A percentile compares a stretch with the other conserved stretches of the same genome.
Conservation (phyloP, 2,329 filamentous ascomycete species). For the Monosporascus sp. region DNA sequence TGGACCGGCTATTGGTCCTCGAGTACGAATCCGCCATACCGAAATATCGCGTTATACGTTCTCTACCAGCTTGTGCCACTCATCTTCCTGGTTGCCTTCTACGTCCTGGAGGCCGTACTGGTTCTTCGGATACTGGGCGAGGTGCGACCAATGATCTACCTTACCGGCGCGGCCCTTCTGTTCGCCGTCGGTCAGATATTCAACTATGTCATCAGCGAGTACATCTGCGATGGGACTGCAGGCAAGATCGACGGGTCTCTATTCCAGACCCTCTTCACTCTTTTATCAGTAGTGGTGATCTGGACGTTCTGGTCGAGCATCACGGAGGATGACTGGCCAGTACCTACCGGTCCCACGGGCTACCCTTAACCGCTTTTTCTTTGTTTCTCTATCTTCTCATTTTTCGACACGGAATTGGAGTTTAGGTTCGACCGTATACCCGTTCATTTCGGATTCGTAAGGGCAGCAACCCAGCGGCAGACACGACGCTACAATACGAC, state of each 20-base stretch:
- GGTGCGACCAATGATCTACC: constrained; percentile 86
- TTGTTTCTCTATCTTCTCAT: constrained; percentile 4
- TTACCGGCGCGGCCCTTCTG: constrained; percentile 66
- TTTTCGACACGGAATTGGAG: constrained; percentile 26
- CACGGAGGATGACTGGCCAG: constrained; percentile 96
- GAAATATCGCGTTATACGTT: constrained; percentile 84
- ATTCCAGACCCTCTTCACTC: constrained; percentile 90
- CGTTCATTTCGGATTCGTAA: constrained; percentile 22
- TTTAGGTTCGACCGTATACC: constrained; percentile 28
- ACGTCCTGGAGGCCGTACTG: constrained; percentile 75
- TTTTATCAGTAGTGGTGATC: constrained; percentile 73
- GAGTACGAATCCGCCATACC: constrained; percentile 55
- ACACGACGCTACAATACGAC: constrained; percentile 8
- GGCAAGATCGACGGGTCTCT: constrained; percentile 90
- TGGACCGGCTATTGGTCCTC: constrained; percentile 77
- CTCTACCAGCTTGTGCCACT: constrained; percentile 88
- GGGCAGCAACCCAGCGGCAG: constrained; percentile 11
- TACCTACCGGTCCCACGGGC: constrained; percentile 31
- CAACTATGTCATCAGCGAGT: constrained; percentile 87
- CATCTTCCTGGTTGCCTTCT: constrained; percentile 84
- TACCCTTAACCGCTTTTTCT: constrained; percentile 32
- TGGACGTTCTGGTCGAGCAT: constrained; percentile 99
- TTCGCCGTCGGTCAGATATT: constrained; percentile 95
- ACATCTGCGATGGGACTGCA: constrained; percentile 78
- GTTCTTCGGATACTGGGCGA: constrained; percentile 86